Base-by-base conservation (phyloP, 768 basidiomycete genomes). In the Xerocomellus intermedius region DNA sequence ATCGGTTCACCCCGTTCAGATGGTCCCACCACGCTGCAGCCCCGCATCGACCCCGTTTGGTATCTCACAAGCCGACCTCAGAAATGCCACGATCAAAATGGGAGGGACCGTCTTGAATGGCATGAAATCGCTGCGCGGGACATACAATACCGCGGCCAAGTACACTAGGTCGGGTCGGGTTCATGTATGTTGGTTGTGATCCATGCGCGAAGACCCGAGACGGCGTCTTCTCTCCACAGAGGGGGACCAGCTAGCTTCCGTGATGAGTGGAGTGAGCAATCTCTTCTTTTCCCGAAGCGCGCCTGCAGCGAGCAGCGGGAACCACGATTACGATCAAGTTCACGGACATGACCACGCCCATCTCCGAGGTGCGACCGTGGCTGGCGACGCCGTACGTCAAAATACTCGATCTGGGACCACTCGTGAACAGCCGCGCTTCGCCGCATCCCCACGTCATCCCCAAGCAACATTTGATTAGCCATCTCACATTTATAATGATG, bases 281-380 rank as follows among this genome's bases (percentile, higher is more conserved):
- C 66, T 75, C 63, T 79, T 83, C 61, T 84, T 84, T 63, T 87
- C 85, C 48, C 74, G 79, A 67, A 86, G 85, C 62, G 84, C 85
- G 1, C 86, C 85, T 9, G 79, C 78, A 41, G 72, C 73, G 33
- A 73, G 55, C 17, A 50, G 60, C 5, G 62, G 61, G 32, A 53
- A 56, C 33, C 52, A 57, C 35, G 39, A 57, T 39, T 30, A 38
- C 17, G 61, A 56, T 54, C 58, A 47, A 36, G 41, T 5, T 52
- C 44, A 37, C 37, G 39, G 48, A 39, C 42, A 49, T 50, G 50
- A 43, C 24, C 45, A 19, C 24, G 36, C 38, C 53, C 43, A 56
- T 63, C 57, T 53, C 57, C 60, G 60, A 55, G 67, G 61, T 33
- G 32, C 48, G 22, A 37, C 51, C 10, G 28, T 17, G 21, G 38